These are phyloP conservation scores for Sphaerulina vaccinii DNA, from an alignment of 2,329 filamentous ascomycete genomes.

Conservation along the genomic window DNA sequence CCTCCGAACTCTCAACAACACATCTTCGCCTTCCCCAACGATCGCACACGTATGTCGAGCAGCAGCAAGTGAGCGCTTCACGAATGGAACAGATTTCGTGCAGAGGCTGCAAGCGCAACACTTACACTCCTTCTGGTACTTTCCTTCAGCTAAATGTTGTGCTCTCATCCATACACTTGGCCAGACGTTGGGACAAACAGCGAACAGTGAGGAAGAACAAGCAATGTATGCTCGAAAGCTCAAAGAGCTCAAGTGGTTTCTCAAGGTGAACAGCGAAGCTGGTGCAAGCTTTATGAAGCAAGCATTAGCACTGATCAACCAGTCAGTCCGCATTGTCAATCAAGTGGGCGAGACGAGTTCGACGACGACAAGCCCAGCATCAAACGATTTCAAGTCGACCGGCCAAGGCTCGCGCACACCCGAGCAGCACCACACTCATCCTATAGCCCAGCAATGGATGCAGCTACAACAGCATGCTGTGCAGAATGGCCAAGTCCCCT, in stretches of 20 bases:
- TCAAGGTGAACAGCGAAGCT: conserved; percentile 44
- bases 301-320: conserved; percentile 33
- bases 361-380: conserved; percentile 21
- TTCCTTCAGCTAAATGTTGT: conserved; percentile 45
- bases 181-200: conserved; percentile 41
- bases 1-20: conserved; percentile 36
- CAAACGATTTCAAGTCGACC: conserved; percentile 7
- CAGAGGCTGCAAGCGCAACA: conserved; percentile 46
- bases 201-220: conserved; percentile 37
- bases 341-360: conserved; percentile 15
- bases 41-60: conserved; percentile 42
- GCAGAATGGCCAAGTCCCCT: conserved; percentile 13
- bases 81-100: conserved; percentile 48
- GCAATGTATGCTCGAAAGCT: conserved; percentile 39
- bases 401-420: conserved; percentile 13
- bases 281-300: conserved; percentile 46
- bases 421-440: conserved; percentile 10
- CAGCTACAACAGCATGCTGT: conserved; percentile 12
- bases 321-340: conserved; percentile 17
- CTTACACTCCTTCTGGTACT: conserved; percentile 51
- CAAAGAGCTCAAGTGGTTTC: conserved; percentile 44
- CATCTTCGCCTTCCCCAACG: conserved; percentile 29
- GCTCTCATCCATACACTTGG: conserved; percentile 45
- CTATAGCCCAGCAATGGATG: conserved; percentile 14
- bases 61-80: conserved; percentile 45